phyloP scores from a whole-genome alignment of 768 basidiomycete species.

The Lentinula boryana region DNA sequence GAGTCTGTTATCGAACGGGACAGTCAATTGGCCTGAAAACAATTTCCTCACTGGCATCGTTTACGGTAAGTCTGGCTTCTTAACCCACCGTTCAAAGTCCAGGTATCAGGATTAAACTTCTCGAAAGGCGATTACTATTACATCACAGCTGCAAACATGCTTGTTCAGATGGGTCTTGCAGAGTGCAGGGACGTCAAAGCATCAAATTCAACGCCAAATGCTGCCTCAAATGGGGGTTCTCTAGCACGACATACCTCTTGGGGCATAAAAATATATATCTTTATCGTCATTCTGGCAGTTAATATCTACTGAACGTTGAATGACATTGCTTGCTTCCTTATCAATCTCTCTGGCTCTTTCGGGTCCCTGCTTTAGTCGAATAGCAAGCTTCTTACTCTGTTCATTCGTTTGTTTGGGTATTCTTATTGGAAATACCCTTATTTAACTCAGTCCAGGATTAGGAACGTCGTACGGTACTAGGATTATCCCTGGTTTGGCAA shows the following conservation, averaged over 20 bases:
- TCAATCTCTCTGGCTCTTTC: neutral
- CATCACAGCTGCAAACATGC: conserved; percentile 31
- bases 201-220: neutral
- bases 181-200: neutral
- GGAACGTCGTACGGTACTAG: neutral
- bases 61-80: conserved; percentile 30
- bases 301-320: neutral
- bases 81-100: neutral
- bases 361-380: neutral
- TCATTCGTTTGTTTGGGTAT: neutral
- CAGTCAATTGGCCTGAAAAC: conserved; percentile 50
- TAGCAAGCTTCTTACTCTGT: neutral
- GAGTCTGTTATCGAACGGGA: conserved; percentile 60
- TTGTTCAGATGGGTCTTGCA: conserved; percentile 27
- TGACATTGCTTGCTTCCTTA: neutral
- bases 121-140: conserved; percentile 40
- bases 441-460: too few species aligned
- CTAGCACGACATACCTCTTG: neutral
- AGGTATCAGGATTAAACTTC: neutral
- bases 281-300: neutral
- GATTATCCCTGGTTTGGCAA: neutral
- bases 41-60: conserved; percentile 59
- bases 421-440: neutral
- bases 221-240: neutral
- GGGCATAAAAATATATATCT: neutral